Conservation (phyloP, 2,329 filamentous ascomycete species). For the Aspergillus sp. region DNA sequence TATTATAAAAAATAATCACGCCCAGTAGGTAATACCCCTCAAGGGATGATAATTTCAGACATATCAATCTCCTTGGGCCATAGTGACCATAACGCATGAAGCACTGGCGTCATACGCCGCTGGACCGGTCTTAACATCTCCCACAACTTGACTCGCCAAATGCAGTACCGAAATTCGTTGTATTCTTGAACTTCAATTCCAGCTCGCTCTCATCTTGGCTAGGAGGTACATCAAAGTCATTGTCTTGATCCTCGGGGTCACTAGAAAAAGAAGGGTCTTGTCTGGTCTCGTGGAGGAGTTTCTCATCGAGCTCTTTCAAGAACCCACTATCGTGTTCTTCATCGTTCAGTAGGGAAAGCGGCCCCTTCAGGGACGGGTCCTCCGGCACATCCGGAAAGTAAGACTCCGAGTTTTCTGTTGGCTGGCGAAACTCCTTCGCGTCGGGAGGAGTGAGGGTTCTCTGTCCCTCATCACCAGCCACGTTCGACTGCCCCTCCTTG, state of each 20-base stretch:
- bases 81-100: too few relatives aligned
- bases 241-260: slow-evolving; percentile 14
- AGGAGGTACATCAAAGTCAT: slow-evolving; percentile 12
- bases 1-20: not conserved
- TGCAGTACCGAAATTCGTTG: slow-evolving; percentile 42
- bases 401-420: slow-evolving; percentile 32
- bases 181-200: slow-evolving; percentile 37
- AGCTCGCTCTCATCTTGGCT: slow-evolving; percentile 22
- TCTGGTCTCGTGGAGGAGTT: slow-evolving; percentile 35
- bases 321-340: slow-evolving; percentile 34
- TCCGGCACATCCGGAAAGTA: slow-evolving; percentile 36
- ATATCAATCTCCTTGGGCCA: too few relatives aligned
- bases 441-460: slow-evolving; percentile 15
- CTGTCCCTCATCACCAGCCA: slow-evolving; percentile 10
- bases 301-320: slow-evolving; percentile 35
- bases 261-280: slow-evolving; percentile 14
- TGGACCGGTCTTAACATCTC: not conserved
- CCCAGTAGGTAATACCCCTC: too few relatives aligned
- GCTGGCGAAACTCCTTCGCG: slow-evolving; percentile 26
- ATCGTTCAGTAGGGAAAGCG: slow-evolving; percentile 36
- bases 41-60: not conserved
- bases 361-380: slow-evolving; percentile 37
- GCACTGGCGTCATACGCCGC: too few relatives aligned
- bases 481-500: slow-evolving; percentile 10
- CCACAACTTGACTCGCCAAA: slow-evolving; percentile 28